Evolutionary conservation across 2,329 filamentous ascomycete species (phyloP), one percentile per base, ranked within the genome.

Genomic region (Tolypocladium ophioglossoides): DNA sequence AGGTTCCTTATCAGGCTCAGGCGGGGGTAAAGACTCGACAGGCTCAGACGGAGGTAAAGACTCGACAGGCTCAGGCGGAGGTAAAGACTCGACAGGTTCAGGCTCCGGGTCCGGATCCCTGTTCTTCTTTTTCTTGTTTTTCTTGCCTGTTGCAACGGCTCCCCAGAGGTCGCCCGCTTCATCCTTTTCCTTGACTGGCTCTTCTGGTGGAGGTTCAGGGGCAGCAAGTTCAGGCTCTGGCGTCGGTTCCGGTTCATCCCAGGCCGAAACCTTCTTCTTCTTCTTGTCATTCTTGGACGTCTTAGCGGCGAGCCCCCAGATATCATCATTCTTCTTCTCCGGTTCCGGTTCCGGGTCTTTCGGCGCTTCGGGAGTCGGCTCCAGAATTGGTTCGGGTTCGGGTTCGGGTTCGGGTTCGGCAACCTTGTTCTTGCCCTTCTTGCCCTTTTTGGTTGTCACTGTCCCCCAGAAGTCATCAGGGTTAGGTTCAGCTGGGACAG

Each of bases 381-480:
- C 66, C 3, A 62, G 57, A 46, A 62, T 61, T 12, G 61, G 58
- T 35, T 66, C 65, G 11, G 59, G 59, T 20, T 53, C 54, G 14
- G 53, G 58, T 37, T 66, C 65, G 12, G 59, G 59, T n/a, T 53
- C 54, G 16, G 53, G 32, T 24, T 56, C 54, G 7, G 35, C 20
- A 22, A 37, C 22, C 22, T 51, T 56, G 54, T 64, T 71, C 57
- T 74, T 74, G 61, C 76, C 77, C 60, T 64, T 65, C 54, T 64
- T 66, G 38, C 62, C 58, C 39, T 65, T 65, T 48, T 64, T 64
- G 6, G 61, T 56, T 4, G 57, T 46, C 6, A 48, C 49, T 9
- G 52, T 22, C n/a, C 47, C 53, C 50, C 53, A 51, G 37, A 53
- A 16, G 35, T 51, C 47, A 30, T 53, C 47, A 5, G 47, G 37